Evolutionary conservation across 2,329 filamentous ascomycete species (phyloP), one percentile per base, ranked within the genome.

Genomic region (Fonsecaea multimorphosa): DNA sequence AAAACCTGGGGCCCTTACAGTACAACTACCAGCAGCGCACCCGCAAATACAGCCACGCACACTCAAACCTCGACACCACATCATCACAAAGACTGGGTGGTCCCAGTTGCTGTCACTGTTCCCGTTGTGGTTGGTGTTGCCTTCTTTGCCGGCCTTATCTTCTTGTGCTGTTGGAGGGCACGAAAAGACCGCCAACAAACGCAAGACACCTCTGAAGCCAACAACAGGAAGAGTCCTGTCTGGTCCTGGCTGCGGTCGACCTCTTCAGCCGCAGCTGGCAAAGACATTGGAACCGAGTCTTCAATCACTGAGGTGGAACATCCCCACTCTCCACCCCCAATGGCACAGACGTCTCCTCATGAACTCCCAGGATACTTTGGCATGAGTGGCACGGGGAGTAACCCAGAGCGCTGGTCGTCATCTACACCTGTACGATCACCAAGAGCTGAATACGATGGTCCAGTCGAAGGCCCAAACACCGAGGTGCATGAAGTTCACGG

Each of bases 71-170:
- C 60, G 8, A 5, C n/a, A n/a, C 24, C 24, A n/a, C 38, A 57
- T 24, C 32, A 54, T 8, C 11, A 67, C 24, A 51, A 49, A 19
- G 56, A 32, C 34, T 67, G 61, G 81, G 82, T 89, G 1, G 83
- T 83, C 0, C 87, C 88, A 0, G 84, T 90, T 1, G 76, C 89
- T 0, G 87, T 86, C 9, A 85, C 87, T 2, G 81, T 89, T 3
- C 79, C 88, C 1, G 86, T 86, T 3, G 78, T 87, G 1, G 81
- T 88, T 53, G 77, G 86, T 53, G 70, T 89, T 38, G 84, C 83
- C 0, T 81, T 82, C 22, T 67, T 84, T 7, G 77, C 83, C 14
- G 79, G 87, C 16, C 78, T 79, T 6, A 79, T 85, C 40, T 78
- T 86, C 27, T 76, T 89, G 24, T 87, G 82, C 76, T 80, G 84